Percentiles rank a stretch among this genome's conserved stretches.
Conservation (phyloP, 306 rosid species). For the Arachis stenosperma region DNA sequence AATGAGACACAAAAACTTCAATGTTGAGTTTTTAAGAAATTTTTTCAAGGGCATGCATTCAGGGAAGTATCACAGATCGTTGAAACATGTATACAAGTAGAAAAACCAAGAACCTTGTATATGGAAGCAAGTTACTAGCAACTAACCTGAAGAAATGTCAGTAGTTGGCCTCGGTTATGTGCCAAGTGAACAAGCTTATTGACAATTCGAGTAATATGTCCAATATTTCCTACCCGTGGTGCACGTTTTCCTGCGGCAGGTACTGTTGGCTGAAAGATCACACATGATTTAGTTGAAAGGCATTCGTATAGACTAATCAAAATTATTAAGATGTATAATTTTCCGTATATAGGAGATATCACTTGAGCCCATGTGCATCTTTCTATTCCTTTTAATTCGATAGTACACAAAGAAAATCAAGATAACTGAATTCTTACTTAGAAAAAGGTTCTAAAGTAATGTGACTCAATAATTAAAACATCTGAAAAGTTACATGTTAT, state of each 20-base stretch:
- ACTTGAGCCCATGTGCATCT: conserved; percentile 15
- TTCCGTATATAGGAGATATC: conserved; percentile 3
- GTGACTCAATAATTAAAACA: conserved; percentile 7
- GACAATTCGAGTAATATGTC: conserved; percentile 79
- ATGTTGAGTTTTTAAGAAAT: conserved; percentile 11
- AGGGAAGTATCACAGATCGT: conserved; percentile 24
- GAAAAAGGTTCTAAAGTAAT: neutral
- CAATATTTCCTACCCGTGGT: conserved; percentile 81
- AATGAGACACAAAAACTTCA: conserved; percentile 23
- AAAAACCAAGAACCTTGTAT: conserved; percentile 22
- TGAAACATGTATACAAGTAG: conserved; percentile 10
- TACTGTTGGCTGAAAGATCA: conserved; percentile 68
- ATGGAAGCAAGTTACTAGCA: conserved; percentile 9
- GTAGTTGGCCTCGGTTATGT: conserved; percentile 61
- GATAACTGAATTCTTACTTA: conserved; percentile 2
- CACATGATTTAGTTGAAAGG: conserved; percentile 30
- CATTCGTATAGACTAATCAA: neutral
- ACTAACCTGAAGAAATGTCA: conserved; percentile 78
- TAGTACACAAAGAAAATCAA: conserved; percentile 29
- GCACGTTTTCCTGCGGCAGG: conserved; percentile 67
- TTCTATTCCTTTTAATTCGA: conserved; percentile 23
- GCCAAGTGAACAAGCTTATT: conserved; percentile 78
- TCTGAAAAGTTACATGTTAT: conserved; percentile 5
- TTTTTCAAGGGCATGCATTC: conserved; percentile 7
- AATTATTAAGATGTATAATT: neutral